These are phyloP conservation scores for Lyophyllum shimeji DNA, from an alignment of 768 basidiomycete genomes.

Conservation along the genomic window DNA sequence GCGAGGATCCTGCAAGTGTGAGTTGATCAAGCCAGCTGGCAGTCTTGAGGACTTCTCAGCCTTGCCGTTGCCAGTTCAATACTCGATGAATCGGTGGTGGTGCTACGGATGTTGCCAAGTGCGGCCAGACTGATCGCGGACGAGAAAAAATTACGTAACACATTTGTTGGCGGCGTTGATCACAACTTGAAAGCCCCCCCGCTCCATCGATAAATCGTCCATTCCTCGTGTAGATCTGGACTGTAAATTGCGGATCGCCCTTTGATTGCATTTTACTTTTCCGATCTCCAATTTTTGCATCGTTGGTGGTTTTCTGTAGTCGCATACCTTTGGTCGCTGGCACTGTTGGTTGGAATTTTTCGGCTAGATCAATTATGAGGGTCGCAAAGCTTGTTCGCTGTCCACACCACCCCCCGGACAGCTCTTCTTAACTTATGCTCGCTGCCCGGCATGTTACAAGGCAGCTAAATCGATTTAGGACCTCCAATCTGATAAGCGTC, in stretches of 20 bases:
- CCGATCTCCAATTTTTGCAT: background rate
- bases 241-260: background rate
- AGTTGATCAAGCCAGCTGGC: no score
- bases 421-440: slow-evolving; percentile 28
- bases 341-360: slow-evolving; percentile 6
- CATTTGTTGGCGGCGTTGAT: background rate
- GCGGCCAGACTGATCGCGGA: background rate
- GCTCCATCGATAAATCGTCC: background rate
- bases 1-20: no score
- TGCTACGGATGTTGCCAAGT: no score
- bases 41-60: no score
- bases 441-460: slow-evolving; percentile 27
- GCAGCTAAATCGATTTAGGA: slow-evolving; percentile 29
- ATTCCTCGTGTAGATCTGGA: background rate
- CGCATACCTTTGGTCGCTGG: background rate
- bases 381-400: slow-evolving; percentile 18
- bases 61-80: no score
- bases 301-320: background rate
- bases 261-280: background rate
- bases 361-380: slow-evolving; percentile 20
- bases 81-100: no score
- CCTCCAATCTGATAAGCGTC: slow-evolving; percentile 35
- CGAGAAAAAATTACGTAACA: background rate
- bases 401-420: slow-evolving; percentile 9
- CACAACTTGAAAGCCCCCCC: background rate